phyloP scores from a whole-genome alignment of 2,329 filamentous ascomycete genomes.

The Raffaelea deltoideospora region DNA sequence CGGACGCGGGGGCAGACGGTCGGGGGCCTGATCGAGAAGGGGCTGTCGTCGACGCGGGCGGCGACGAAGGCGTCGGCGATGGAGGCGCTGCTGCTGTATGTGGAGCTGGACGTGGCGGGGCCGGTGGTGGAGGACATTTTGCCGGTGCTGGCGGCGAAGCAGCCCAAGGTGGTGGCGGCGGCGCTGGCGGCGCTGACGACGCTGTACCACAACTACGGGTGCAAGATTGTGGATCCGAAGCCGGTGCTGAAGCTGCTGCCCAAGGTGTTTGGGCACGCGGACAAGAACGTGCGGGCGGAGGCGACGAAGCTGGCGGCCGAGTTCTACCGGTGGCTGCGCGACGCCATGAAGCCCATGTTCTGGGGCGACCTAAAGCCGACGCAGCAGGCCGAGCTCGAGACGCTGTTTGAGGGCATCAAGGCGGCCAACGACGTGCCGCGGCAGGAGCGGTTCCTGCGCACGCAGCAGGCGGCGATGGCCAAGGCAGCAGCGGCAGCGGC shows the following conservation, averaged over 20 bases:
- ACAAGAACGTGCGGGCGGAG: constrained; percentile 95
- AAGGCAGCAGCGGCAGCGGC: constrained; percentile 45
- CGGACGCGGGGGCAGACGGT: constrained; percentile 66
- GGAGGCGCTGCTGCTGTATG: constrained; percentile 74
- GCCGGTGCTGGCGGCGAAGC: constrained; percentile 70
- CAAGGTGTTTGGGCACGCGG: constrained; percentile 87
- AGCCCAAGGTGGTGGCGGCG: constrained; percentile 67
- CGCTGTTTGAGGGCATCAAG: constrained; percentile 87
- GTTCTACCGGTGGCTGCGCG: constrained; percentile 90
- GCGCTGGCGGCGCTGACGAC: constrained; percentile 62
- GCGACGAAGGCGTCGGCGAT: constrained; percentile 76
- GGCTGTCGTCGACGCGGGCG: constrained; percentile 71
- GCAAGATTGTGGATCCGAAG: constrained; percentile 89
- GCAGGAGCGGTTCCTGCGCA: constrained; percentile 75
- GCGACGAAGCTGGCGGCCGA: constrained; percentile 85
- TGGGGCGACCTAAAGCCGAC: constrained; percentile 92
- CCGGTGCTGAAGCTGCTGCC: constrained; percentile 76
- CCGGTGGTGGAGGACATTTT: constrained; percentile 85
- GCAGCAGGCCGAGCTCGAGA: constrained; percentile 86
- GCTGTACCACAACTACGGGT: constrained; percentile 88
- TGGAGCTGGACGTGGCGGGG: constrained; percentile 75
- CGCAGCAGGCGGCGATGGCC: constrained; percentile 74
- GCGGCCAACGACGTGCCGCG: constrained; percentile 61
- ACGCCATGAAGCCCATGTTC: constrained; percentile 96
- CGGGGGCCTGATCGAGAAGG: constrained; percentile 76